phyloP scores from a whole-genome alignment of 495 filamentous ascomycete species.

The Coniosporium apollinis region DNA sequence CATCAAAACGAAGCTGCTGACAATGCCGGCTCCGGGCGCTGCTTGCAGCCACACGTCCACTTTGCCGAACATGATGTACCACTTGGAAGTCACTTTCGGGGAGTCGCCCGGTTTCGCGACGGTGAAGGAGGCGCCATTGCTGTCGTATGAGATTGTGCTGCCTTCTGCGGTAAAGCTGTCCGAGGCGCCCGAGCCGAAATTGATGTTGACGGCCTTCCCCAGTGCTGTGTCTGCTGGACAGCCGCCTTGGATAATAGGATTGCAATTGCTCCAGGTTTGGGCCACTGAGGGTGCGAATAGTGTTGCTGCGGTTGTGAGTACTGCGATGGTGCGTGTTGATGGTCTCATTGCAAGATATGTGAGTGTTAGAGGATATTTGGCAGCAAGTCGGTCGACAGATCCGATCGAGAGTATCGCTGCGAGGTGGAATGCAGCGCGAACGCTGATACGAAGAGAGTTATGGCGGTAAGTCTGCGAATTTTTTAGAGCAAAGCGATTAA shows the following conservation, averaged over 20 bases:
- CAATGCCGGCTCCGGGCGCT: conserved; percentile 49
- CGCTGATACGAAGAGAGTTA: no score
- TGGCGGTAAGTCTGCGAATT: no score
- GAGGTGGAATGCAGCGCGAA: no score
- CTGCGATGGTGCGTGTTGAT: no score
- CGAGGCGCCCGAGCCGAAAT: conserved; percentile 57
- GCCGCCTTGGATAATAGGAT: conserved; percentile 41
- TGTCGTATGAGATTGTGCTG: conserved; percentile 46
- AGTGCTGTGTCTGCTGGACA: conserved; percentile 74
- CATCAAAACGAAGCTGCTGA: conserved; percentile 73
- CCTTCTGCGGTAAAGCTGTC: conserved; percentile 53
- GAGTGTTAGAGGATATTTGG: no score
- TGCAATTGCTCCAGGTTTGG: conserved; percentile 62
- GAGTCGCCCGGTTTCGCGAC: conserved; percentile 67
- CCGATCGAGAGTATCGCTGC: no score
- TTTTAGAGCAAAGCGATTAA: no score
- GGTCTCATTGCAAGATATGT: no score
- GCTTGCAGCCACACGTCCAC: conserved; percentile 42
- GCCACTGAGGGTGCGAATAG: conserved; percentile 26
- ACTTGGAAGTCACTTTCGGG: conserved; percentile 59
- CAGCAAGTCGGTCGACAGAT: no score
- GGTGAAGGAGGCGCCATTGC: conserved; percentile 70
- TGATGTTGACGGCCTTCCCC: conserved; percentile 57
- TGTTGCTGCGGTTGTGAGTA: conserved; percentile 8
- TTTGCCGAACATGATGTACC: conserved; percentile 59